These are phyloP conservation scores for Fusarium solani-melongenae DNA, from an alignment of 2,329 filamentous ascomycete genomes.

Conservation along the genomic window DNA sequence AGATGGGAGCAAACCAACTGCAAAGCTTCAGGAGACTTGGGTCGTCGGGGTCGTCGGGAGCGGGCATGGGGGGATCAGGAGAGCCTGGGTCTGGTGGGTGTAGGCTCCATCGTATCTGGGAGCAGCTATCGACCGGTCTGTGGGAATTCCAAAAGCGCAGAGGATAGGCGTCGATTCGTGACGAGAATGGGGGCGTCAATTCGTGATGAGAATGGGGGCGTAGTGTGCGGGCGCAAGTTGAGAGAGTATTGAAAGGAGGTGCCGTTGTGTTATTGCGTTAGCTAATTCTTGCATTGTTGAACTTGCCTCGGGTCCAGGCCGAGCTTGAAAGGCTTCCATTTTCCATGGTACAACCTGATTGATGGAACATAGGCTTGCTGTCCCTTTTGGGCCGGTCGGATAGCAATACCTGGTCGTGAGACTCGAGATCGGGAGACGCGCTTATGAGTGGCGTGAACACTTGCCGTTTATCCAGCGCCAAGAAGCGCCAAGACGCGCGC, in stretches of 20 bases:
- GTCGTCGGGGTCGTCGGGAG: too few species aligned
- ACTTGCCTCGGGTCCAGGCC: not conserved
- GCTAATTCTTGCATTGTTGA: too few species aligned
- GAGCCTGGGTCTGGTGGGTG: not conserved
- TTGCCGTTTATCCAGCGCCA: not conserved
- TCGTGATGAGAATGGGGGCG: too few species aligned
- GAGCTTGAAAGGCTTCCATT: not conserved
- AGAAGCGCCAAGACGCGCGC: too few species aligned
- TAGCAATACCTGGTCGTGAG: too few species aligned
- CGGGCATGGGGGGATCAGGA: constrained; percentile 4
- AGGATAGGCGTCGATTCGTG: constrained; percentile 2
- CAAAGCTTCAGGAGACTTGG: not conserved
- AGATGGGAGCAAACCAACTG: not conserved
- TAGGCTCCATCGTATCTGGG: constrained; percentile 8
- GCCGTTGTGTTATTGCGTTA: not conserved
- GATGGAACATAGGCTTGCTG: constrained; percentile 1
- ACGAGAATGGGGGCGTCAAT: too few species aligned
- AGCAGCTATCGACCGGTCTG: not conserved
- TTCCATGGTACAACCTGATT: not conserved
- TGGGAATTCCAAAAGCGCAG: not conserved
- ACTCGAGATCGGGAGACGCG: too few species aligned
- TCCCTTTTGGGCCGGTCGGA: constrained; percentile 1
- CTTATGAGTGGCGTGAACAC: not conserved
- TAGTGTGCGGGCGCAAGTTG: not conserved
- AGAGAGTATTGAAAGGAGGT: not conserved